Evolutionary conservation across 2,329 filamentous ascomycete genomes (phyloP).

Genomic region (Colletotrichum shisoi): DNA sequence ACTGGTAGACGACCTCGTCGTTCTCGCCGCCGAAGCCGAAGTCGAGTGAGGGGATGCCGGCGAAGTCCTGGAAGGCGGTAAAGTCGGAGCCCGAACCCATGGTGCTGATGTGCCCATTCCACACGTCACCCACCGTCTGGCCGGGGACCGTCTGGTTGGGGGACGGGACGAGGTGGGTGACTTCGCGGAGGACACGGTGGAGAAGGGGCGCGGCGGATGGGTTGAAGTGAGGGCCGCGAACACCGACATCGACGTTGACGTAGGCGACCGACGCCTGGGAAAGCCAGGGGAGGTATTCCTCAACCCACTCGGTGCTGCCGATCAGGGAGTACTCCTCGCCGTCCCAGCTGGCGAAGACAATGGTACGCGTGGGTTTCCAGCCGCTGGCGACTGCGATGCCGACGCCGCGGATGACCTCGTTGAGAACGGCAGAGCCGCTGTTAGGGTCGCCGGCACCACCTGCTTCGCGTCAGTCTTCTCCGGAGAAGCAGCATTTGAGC

Average conservation of each 20-base stretch:
- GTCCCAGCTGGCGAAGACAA: conserved; percentile 87
- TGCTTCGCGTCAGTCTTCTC: conserved; percentile 1
- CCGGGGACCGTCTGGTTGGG: conserved; percentile 77
- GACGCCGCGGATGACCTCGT: conserved; percentile 79
- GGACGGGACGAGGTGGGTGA: conserved; percentile 68
- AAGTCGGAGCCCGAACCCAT: conserved; percentile 79
- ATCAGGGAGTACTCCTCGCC: conserved; percentile 86
- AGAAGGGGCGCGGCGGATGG: conserved; percentile 77
- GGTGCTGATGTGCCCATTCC: conserved; percentile 67
- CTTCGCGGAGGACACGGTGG: conserved; percentile 74
- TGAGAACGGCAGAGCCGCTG: conserved; percentile 79
- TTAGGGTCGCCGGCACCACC: conserved; percentile 87
- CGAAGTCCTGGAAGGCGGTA: conserved; percentile 77
- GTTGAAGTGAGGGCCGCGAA: conserved; percentile 69
- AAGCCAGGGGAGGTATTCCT: conserved; percentile 87
- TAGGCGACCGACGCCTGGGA: conserved; percentile 77
- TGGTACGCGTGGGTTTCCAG: conserved; percentile 76
- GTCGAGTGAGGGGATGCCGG: conserved; percentile 71
- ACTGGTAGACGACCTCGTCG: conserved; percentile 72
- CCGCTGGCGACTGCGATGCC: conserved; percentile 71
- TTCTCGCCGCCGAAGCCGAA: conserved; percentile 62
- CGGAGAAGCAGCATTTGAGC: background rate
- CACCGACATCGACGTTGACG: conserved; percentile 83
- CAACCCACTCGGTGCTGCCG: conserved; percentile 91
- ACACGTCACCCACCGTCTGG: conserved; percentile 76